phyloP scores from a whole-genome alignment of 768 basidiomycete genomes.

The Chiua virens region DNA sequence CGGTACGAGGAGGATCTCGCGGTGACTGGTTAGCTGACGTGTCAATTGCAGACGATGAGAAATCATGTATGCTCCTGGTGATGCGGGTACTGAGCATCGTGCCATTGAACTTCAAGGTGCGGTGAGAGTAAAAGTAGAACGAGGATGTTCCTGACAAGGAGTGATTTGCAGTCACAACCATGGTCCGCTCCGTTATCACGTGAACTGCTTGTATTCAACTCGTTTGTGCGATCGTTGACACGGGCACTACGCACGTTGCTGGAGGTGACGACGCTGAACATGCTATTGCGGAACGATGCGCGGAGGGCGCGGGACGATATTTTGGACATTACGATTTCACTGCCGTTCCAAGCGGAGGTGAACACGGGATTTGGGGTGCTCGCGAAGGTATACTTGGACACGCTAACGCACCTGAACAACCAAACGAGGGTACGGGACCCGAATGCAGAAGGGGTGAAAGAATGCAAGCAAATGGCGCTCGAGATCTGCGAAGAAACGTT shows the following conservation, averaged over 20 bases:
- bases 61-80: slow-evolving; percentile 90
- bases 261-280: slow-evolving; percentile 90
- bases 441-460: slow-evolving; percentile 73
- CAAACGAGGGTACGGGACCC: slow-evolving; percentile 74
- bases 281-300: slow-evolving; percentile 89
- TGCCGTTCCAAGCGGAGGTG: slow-evolving; percentile 94
- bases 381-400: slow-evolving; percentile 95
- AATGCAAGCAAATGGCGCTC: slow-evolving; percentile 84
- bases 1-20: slow-evolving; percentile 52
- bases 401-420: slow-evolving; percentile 84
- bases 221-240: slow-evolving; percentile 89
- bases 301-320: slow-evolving; percentile 85
- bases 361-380: slow-evolving; percentile 98
- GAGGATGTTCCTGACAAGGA: slow-evolving; percentile 8
- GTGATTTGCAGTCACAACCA: slow-evolving; percentile 61
- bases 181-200: slow-evolving; percentile 98
- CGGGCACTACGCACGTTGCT: slow-evolving; percentile 87
- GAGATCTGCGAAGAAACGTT: slow-evolving; percentile 94
- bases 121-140: background rate
- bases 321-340: slow-evolving; percentile 86
- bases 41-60: slow-evolving; percentile 75
- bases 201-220: slow-evolving; percentile 97
- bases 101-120: slow-evolving; percentile 89
- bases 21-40: slow-evolving; percentile 24
- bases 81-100: slow-evolving; percentile 97